Evolutionary conservation across 192 early-diverging fungal genomes (phyloP).

Genomic region (Podila horticola): DNA sequence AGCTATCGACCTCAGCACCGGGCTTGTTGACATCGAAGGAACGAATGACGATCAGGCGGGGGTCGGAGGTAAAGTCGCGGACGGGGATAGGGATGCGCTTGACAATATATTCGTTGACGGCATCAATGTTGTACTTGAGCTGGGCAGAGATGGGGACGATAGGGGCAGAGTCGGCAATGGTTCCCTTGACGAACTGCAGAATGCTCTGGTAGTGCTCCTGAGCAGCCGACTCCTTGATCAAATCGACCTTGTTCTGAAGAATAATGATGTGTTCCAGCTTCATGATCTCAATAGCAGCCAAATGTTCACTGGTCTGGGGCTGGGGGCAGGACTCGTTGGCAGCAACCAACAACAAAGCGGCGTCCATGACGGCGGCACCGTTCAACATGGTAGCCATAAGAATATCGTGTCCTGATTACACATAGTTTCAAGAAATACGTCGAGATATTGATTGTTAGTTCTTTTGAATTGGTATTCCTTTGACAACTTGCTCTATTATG

Average conservation of each 20-base stretch:
- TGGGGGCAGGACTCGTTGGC: constrained; percentile 99
- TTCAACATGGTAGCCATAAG: constrained; percentile 99
- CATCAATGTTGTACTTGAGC: constrained; percentile 98
- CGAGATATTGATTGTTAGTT: background rate
- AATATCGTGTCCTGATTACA: constrained; percentile 85
- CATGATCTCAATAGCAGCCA: constrained; percentile 99
- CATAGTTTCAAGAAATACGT: background rate
- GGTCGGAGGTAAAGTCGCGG: constrained; percentile 91
- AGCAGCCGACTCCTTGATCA: constrained; percentile 94
- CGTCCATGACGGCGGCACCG: constrained; percentile 99
- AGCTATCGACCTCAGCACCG: constrained; percentile 89
- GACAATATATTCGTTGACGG: constrained; percentile 97
- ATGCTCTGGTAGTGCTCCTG: constrained; percentile 92
- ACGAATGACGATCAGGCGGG: constrained; percentile 97
- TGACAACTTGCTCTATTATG: too few species aligned
- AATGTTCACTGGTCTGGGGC: constrained; percentile 98
- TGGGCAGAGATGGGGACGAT: constrained; percentile 99
- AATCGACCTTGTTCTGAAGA: constrained; percentile 98
- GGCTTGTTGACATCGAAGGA: constrained; percentile 99
- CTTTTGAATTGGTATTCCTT: background rate
- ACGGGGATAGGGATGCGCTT: constrained; percentile 95
- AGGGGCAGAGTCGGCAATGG: constrained; percentile 93
- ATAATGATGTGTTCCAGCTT: constrained; percentile 96
- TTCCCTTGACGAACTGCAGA: constrained; percentile 91
- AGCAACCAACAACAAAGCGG: constrained; percentile 95